Evolutionary conservation across 495 filamentous ascomycete species (phyloP), one percentile per base, ranked within the genome.

Genomic region (Daldinia bambusicola): DNA sequence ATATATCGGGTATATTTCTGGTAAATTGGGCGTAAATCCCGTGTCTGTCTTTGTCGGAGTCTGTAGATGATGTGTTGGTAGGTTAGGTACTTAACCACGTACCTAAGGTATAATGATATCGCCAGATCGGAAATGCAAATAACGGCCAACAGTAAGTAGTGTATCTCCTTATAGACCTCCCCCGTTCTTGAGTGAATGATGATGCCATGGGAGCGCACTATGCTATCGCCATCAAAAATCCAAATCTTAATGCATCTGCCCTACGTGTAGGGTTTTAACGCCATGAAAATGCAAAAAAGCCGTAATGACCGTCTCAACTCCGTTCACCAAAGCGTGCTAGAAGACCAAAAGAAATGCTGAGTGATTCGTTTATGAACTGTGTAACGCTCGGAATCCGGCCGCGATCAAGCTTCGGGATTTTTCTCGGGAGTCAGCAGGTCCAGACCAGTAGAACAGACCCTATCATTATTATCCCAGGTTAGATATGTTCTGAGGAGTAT

Each of bases 371-470:
- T 71, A 84, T 13, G 82, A 84, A 66, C 80, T 83, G 72, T 93
- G 91, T 57, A 93, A 77, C 8, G 90, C 88, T 68, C 88, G 89
- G 76, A 92, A 94, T 26, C 91, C 91, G 2, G 91, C 87, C 50
- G 90, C 87, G 53, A 96, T 86, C 73, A 97, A 77, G 78, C 93
- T 95, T 67, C 90, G 81, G 40, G 86, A 81, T 50, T 85, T 81
- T 55, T 80, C 88, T 67, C 85, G 85, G 4, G 86, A 85, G 80
- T 97, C 94, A 2, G 88, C 91, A 18, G 91, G 91, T n/a, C 92
- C 93, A 60, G 91, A 91, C 94, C 93, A 97, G 79, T 94, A 97
- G 77, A 96, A 97, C 38, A 97, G 79, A 0, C 94, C 94, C 85
- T 87, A 63, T 8, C 26, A 26, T 26, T 26, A 66, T 48, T 37